These are phyloP conservation scores for Favolaschia claudopus DNA, from an alignment of 768 basidiomycete genomes.

Conservation along the genomic window DNA sequence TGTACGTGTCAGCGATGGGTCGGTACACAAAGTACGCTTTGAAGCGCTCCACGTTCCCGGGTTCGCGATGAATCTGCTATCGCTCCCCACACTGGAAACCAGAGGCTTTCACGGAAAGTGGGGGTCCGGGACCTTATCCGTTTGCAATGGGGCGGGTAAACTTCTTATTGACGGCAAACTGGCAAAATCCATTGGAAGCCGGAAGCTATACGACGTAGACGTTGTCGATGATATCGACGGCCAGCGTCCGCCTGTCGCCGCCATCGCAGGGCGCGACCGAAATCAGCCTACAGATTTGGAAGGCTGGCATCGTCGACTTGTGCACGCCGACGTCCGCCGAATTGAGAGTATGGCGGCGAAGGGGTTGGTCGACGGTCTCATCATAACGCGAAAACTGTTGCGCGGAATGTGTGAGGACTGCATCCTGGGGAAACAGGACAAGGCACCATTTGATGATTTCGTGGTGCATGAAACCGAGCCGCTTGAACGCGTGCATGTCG, in stretches of 20 bases:
- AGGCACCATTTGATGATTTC: too few relatives aligned
- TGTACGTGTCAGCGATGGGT: not conserved
- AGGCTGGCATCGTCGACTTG: too few relatives aligned
- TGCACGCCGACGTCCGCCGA: too few relatives aligned
- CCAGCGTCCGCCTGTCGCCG: not conserved
- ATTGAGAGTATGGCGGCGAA: too few relatives aligned
- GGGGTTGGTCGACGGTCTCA: too few relatives aligned
- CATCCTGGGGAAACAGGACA: too few relatives aligned
- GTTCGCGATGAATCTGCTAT: slow-evolving; percentile 6
- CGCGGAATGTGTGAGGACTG: too few relatives aligned
- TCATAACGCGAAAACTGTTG: too few relatives aligned
- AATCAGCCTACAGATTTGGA: too few relatives aligned
- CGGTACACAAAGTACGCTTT: not conserved
- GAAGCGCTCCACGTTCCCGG: not conserved
- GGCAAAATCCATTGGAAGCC: not conserved
- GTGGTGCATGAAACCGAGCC: too few relatives aligned
- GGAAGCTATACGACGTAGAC: not conserved
- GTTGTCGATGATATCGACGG: not conserved
- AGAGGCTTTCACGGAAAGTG: not conserved
- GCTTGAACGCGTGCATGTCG: too few relatives aligned
- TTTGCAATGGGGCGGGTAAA: not conserved
- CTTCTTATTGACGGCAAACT: not conserved
- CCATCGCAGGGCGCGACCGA: slow-evolving; percentile 18
- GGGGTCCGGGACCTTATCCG: not conserved
- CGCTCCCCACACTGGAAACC: not conserved